Evolutionary conservation across 306 rosid genomes (phyloP), one percentile per base, ranked within the genome.

Genomic region (Senna tora): DNA sequence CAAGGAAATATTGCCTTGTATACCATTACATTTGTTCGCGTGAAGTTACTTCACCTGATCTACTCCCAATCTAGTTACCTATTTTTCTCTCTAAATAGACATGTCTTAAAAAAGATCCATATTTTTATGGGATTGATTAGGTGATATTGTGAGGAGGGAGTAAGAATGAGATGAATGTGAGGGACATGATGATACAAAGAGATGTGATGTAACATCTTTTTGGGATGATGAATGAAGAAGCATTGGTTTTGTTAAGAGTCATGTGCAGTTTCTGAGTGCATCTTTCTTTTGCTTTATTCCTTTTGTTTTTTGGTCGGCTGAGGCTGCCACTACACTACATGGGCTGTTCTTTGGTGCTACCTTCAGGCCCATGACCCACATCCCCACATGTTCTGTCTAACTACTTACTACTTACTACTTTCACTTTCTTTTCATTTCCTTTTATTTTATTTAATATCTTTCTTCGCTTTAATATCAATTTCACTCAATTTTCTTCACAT

Each of bases 131-230:
- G n/a, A n/a, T n/a, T n/a, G 33, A 5, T 20, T 53, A 21, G 32
- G 58, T 53, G 17, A 28, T 11, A 5, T 14, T 56, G 15, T 5
- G 10, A 8, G 32, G 13, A 15, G 21, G n/a, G 3, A 25, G 36
- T 21, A 43, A 56, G 12, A 28, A 13, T 28, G 17, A 17, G 1
- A 15, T 30, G 64, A 28, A 58, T 30, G 21, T 13, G 64, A 30
- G 32, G 64, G 64, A 57, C 64, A 4, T 8, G 53, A 42, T 56
- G 20, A 55, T 33, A 42, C 39, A 9, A 74, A 69, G 33, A 57
- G 65, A 72, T 56, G 84, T 73, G 80, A 83, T 63, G 75, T 76
- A 67, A 79, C 84, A 47, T 75, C 77, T 47, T 71, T 64, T 50
- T 17, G 8, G 62, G 76, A 52, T 70, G 66, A n/a, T 54, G 6